These are phyloP conservation scores for Lachancea waltii DNA, from an alignment of 805 yeast genomes.

Conservation along the genomic window DNA sequence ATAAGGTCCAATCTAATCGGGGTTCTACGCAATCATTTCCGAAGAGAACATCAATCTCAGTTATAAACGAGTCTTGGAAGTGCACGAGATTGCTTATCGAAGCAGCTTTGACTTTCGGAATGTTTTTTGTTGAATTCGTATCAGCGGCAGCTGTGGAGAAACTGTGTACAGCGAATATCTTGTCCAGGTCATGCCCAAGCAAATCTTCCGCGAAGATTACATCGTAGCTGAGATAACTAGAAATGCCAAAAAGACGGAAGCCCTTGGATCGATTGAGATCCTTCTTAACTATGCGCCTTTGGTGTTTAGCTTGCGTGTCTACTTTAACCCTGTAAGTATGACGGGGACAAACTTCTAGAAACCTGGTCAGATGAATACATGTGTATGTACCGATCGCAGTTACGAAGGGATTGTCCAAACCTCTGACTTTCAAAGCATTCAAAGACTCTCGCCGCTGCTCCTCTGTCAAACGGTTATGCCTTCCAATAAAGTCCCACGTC, in stretches of 20 bases:
- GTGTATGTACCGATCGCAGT: constrained; percentile 15
- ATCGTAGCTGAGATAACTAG: constrained; percentile 22
- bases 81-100: background rate
- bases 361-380: constrained; percentile 19
- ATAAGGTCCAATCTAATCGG: constrained; percentile 57
- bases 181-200: no score
- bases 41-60: constrained; percentile 62
- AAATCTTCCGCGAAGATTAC: constrained; percentile 1
- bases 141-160: background rate
- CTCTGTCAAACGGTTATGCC: no score
- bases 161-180: background rate
- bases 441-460: no score
- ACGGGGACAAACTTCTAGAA: constrained; percentile 9
- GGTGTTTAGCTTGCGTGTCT: background rate
- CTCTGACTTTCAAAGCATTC: background rate
- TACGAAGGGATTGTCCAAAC: constrained; percentile 9
- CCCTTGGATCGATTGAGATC: constrained; percentile 20
- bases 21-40: constrained; percentile 75
- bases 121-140: background rate
- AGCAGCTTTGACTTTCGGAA: background rate
- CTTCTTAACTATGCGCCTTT: constrained; percentile 12
- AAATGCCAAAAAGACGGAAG: constrained; percentile 19
- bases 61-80: constrained; percentile 30
- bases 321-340: no score
- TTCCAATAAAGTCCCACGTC: background rate